phyloP scores from a whole-genome alignment of 2,329 filamentous ascomycete species.

The Phaeoacremonium minimum region DNA sequence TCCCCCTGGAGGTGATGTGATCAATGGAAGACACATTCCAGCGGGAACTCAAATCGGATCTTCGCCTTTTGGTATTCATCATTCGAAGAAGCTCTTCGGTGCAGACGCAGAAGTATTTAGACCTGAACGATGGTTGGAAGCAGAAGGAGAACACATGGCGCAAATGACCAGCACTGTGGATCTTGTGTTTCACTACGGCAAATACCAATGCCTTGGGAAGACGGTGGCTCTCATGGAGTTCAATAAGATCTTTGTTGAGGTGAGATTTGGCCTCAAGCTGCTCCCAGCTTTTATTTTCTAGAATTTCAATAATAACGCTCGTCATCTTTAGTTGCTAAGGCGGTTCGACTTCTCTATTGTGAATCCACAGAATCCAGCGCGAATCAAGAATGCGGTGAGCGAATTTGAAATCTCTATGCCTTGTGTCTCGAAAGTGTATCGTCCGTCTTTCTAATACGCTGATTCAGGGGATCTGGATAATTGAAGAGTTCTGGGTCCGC shows the following conservation, averaged over 20 bases:
- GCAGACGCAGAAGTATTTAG: slow-evolving; percentile 31
- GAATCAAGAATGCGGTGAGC: background rate
- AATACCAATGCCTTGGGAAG: slow-evolving; percentile 31
- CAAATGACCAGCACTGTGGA: slow-evolving; percentile 28
- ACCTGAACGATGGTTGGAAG: slow-evolving; percentile 38
- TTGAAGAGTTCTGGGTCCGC: background rate
- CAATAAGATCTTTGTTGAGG: slow-evolving; percentile 36
- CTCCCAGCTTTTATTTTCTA: too few relatives aligned
- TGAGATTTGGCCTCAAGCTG: too few relatives aligned
- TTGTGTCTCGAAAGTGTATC: background rate
- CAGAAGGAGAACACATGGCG: slow-evolving; percentile 16
- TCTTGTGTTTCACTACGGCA: slow-evolving; percentile 31
- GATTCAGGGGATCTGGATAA: background rate
- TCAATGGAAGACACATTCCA: slow-evolving; percentile 26
- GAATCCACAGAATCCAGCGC: background rate
- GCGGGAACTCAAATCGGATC: slow-evolving; percentile 29
- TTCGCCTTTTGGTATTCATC: slow-evolving; percentile 27
- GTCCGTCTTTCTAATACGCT: background rate
- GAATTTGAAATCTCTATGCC: background rate
- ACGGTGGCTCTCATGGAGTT: slow-evolving; percentile 35
- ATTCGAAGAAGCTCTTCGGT: slow-evolving; percentile 24
- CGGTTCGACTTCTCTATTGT: background rate
- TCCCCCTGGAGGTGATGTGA: slow-evolving; percentile 20
- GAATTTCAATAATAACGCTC: too few relatives aligned
- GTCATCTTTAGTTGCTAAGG: background rate